Evolutionary conservation across 441 rosid genomes (phyloP), one percentile per base, ranked within the genome.

Genomic region (Populus hybrid): DNA sequence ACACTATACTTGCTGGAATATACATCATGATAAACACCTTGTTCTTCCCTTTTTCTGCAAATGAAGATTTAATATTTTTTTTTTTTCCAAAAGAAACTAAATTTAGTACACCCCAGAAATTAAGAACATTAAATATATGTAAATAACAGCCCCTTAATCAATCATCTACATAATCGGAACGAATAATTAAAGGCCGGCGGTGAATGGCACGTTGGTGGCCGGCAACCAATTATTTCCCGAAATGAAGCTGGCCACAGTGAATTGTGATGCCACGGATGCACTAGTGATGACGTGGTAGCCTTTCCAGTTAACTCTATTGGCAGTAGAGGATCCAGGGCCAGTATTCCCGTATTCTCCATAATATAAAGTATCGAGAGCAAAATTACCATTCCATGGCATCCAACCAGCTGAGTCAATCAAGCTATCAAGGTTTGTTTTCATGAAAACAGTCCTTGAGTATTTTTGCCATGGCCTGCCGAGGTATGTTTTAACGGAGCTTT

Each of bases 391-490:
- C 98, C 98, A 93, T 3, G 86, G 86, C 14, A 87, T 77, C 98
- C 98, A 93, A 0, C 97, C 97, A 0, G 87, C 85, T 0, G 97
- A 92, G 67, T 88, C 81, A 6, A 93, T 86, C 65, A 93, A 80
- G 10, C 85, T 46, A 18, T 89, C 97, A 1, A 93, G 79, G 34
- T 81, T 90, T 8, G 90, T 88, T 53, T 84, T 77, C 82, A 93
- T 72, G 24, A 77, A 88, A 32, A 93, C 90, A 0, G 95, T 92
- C n/a, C 97, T 85, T 0, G 97, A 92, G 68, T 88, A 93, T 40
- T 88, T 23, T 81, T 87, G 83, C 97, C 98, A 93, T 6, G 98
- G 98, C 71, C 98, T 78, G 0, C 98, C 97, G 70, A 93, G 84
- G 72, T 78, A 90, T 0, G 98, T 86, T 24, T 82, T 80, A 50